Evolutionary conservation across 495 filamentous ascomycete genomes (phyloP), one percentile per base, ranked within the genome.

Genomic region (Alectoria sarmentosa): DNA sequence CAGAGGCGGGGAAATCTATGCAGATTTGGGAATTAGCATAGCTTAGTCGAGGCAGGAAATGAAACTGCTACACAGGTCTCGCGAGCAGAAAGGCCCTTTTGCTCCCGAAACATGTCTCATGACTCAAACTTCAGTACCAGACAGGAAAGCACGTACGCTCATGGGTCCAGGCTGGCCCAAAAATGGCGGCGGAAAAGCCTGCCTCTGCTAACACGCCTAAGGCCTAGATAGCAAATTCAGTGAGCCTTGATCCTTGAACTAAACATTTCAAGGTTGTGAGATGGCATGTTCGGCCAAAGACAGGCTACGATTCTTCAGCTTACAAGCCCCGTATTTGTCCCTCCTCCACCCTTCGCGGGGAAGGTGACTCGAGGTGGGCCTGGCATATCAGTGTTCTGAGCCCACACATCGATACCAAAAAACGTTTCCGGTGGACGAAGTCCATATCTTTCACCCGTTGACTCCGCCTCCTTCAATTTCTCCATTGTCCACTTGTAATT

Each of bases 131-230:
- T n/a, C n/a, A n/a, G n/a, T n/a, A n/a, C n/a, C n/a, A n/a, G n/a
- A n/a, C n/a, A n/a, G n/a, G n/a, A n/a, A n/a, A n/a, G n/a, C n/a
- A n/a, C n/a, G n/a, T n/a, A n/a, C n/a, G 72, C 66, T 80, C 76
- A 64, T 71, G 78, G n/a, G 73, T 73, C 78, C 76, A 78, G 14
- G 78, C 78, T 19, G 77, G 76, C 9, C 73, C 77, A 65, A 80
- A 80, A 8, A 79, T 66, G 19, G 73, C 77, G 11, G 69, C 72
- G n/a, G 72, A 70, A 34, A 75, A 65, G 10, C 74, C 73, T 4
- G 56, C 46, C 7, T 69, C 69, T 17, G 58, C 38, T 4, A 80
- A 72, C 19, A 69, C 73, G 5, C 70, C 37, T 19, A 76, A 69
- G 23, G 75, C 76, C 62, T 77, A 66, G 15, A 65, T 71, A 28